Evolutionary conservation across 257 asterid species (phyloP), one percentile per base, ranked within the genome.

Genomic region (Cruciata laevipes): DNA sequence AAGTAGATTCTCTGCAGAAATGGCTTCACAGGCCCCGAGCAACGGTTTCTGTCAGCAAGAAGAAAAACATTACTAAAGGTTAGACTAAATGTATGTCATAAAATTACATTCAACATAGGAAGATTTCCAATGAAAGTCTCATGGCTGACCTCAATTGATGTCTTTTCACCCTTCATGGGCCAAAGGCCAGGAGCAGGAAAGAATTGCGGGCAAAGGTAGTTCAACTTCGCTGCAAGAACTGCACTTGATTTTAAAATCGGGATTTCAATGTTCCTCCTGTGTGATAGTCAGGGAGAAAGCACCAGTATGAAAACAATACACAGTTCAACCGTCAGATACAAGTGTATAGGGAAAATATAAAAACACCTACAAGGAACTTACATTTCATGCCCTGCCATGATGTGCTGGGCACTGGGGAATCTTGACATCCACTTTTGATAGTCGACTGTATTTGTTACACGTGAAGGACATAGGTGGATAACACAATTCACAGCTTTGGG

Each of bases 301-400:
- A 70, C 25, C 18, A 68, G 42, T 25, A 3, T 11, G 5, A 59
- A 77, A n/a, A 62, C 58, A 25, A 16, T 5, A 11, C 12, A 11
- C 18, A 35, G 20, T 0, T 5, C 9, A 56, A 21, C 61, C 17
- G 25, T 25, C 27, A 47, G 18, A 66, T 7, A 49, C 58, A 18
- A 31, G 9, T 30, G 13, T 38, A 66, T 56, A 65, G 27, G 38
- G 20, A 57, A 27, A 27, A 27, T 1, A 67, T 7, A 65, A 73
- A 76, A 33, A 31, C 27, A 8, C 2, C 21, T 0, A 59, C 23
- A 64, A 6, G 16, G 55, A 52, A 81, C 98, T 68, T 71, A 92
- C 98, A 71, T 80, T 78, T 88, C 90, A 80, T 94, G 99, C 70
- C 99, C 96, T 57, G 97, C 99, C 96, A 94, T 84, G 79, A 94